Percentiles rank a stretch among this genome's conserved stretches.
Evolutionary conservation across 192 early-diverging fungal genomes (phyloP).

Genomic region (Piromyces sp.): DNA sequence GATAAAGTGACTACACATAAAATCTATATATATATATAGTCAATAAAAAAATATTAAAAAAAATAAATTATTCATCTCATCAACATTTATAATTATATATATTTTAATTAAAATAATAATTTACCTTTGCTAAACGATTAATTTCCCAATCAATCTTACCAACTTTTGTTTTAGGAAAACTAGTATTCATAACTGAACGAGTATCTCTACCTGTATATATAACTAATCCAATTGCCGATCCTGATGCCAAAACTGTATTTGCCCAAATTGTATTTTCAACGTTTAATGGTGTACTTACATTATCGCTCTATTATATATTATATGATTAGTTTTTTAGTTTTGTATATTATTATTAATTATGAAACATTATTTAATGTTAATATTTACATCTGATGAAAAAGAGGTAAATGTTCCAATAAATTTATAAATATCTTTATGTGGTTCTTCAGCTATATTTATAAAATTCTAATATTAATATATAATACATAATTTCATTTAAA

Average conservation of each 20-base stretch:
- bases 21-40: constrained; percentile 26
- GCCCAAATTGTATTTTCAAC: constrained; percentile 89
- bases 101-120: not conserved
- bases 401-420: constrained; percentile 60
- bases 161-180: constrained; percentile 73
- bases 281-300: constrained; percentile 47
- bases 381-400: not conserved
- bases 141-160: constrained; percentile 79
- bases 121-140: constrained; percentile 39
- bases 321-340: too few species aligned
- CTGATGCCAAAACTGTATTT: constrained; percentile 88
- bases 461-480: too few species aligned
- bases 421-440: constrained; percentile 84
- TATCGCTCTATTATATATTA: constrained; percentile 3
- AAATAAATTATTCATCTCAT: too few species aligned
- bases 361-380: too few species aligned
- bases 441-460: constrained; percentile 61
- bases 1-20: constrained; percentile 67
- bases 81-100: too few species aligned
- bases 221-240: constrained; percentile 64
- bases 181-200: constrained; percentile 91
- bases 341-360: too few species aligned
- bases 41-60: too few species aligned
- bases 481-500: too few species aligned
- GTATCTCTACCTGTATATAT: constrained; percentile 87